These are phyloP conservation scores for Escallonia rubra DNA, from an alignment of 129 eudicot genomes.

Conservation along the genomic window DNA sequence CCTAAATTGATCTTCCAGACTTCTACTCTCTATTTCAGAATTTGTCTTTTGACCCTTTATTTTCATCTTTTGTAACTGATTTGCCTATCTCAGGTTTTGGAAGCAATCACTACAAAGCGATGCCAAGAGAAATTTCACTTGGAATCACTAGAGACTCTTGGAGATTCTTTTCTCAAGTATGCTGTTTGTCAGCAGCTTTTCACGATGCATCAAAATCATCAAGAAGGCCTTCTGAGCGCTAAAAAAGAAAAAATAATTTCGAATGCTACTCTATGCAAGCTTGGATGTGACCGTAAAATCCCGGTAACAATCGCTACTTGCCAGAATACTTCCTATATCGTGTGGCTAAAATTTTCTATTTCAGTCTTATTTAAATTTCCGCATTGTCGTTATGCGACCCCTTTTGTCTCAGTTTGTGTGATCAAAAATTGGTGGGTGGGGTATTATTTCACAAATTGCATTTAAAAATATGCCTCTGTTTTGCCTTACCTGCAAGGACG, in stretches of 20 bases:
- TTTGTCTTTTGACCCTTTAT: neutral
- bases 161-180: constrained; percentile 85
- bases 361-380: neutral
- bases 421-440: no score
- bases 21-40: neutral
- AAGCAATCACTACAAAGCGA: constrained; percentile 73
- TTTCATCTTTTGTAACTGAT: constrained; percentile 1
- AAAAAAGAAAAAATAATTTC: constrained; percentile 45
- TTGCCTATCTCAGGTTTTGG: constrained; percentile 49
- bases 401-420: neutral
- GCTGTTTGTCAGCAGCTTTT: constrained; percentile 74
- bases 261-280: constrained; percentile 63
- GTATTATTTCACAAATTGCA: no score
- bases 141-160: constrained; percentile 91
- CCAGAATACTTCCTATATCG: neutral
- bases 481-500: no score
- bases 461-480: no score
- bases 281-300: constrained; percentile 65
- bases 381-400: neutral
- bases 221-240: constrained; percentile 67
- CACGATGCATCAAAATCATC: constrained; percentile 41
- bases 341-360: neutral
- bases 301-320: constrained; percentile 38
- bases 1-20: no score
- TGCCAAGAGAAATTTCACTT: constrained; percentile 70